Conservation (phyloP, 148 eudicot genomes). For the Vaccinium macrocarpon region DNA sequence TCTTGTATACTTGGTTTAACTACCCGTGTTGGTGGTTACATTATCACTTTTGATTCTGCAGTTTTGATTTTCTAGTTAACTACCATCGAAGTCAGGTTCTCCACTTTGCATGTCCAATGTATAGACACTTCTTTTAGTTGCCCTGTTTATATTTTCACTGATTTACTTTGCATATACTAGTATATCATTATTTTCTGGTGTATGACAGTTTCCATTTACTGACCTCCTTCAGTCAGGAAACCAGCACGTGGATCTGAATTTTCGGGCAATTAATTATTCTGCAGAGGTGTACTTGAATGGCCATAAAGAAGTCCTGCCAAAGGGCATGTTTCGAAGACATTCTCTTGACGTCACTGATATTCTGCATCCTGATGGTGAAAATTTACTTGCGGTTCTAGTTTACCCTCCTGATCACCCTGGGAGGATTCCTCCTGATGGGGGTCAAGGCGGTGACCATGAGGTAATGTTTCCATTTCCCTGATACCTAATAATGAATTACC, state of each 20-base stretch:
- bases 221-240: conserved; percentile 47
- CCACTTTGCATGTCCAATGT: background rate
- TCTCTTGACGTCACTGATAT: conserved; percentile 75
- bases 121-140: background rate
- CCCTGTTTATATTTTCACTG: background rate
- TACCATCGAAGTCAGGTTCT: conserved; percentile 5
- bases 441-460: conserved; percentile 99
- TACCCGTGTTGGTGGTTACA: background rate
- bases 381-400: conserved; percentile 87
- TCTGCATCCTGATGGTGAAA: conserved; percentile 66
- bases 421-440: conserved; percentile 75
- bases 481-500: background rate
- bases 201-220: background rate
- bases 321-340: conserved; percentile 97
- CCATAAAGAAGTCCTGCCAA: conserved; percentile 67
- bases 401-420: conserved; percentile 99
- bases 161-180: background rate
- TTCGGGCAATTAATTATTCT: conserved; percentile 88
- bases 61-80: conserved; percentile 1
- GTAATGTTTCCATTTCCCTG: conserved; percentile 32
- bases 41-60: background rate
- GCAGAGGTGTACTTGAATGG: conserved; percentile 95
- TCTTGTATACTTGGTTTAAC: background rate
- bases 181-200: background rate
- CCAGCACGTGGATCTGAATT: conserved; percentile 82